Conservation (phyloP, 1,284 basidiomycete genomes). For the Cryptococcus jaspeensis region DNA sequence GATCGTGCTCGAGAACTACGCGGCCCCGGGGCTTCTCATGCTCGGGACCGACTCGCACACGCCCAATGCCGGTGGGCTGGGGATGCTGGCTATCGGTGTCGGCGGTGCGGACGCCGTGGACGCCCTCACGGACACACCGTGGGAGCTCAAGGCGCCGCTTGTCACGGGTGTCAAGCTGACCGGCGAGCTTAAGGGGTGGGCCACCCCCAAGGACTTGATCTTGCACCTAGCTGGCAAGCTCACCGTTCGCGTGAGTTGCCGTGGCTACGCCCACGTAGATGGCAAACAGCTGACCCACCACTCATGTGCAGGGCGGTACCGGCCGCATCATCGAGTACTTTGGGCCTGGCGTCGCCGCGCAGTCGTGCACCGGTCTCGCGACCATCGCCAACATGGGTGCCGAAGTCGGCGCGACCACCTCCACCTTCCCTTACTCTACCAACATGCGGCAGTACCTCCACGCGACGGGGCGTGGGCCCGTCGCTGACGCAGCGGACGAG, state of each 20-base stretch:
- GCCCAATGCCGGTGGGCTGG: slow-evolving; percentile 97
- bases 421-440: slow-evolving; percentile 91
- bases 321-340: slow-evolving; percentile 97
- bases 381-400: slow-evolving; percentile 99
- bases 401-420: slow-evolving; percentile 97
- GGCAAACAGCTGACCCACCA: neutral
- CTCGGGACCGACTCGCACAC: slow-evolving; percentile 99
- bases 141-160: slow-evolving; percentile 99
- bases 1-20: slow-evolving; percentile 98
- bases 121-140: slow-evolving; percentile 95
- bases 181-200: slow-evolving; percentile 95
- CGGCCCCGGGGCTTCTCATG: slow-evolving; percentile 98
- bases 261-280: neutral
- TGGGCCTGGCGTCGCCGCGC: slow-evolving; percentile 84
- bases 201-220: slow-evolving; percentile 95
- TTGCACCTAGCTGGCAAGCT: slow-evolving; percentile 90
- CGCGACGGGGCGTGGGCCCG: slow-evolving; percentile 85
- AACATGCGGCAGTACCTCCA: slow-evolving; percentile 87
- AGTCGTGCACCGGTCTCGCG: slow-evolving; percentile 93
- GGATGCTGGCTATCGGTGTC: slow-evolving; percentile 98
- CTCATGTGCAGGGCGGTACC: slow-evolving; percentile 72
- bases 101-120: slow-evolving; percentile 99
- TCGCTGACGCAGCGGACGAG: slow-evolving; percentile 80
- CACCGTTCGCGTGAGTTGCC: slow-evolving; percentile 73
- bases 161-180: slow-evolving; percentile 97